Evolutionary conservation across 768 basidiomycete species (phyloP).

Genomic region (Cantharellus cinnabarinus): DNA sequence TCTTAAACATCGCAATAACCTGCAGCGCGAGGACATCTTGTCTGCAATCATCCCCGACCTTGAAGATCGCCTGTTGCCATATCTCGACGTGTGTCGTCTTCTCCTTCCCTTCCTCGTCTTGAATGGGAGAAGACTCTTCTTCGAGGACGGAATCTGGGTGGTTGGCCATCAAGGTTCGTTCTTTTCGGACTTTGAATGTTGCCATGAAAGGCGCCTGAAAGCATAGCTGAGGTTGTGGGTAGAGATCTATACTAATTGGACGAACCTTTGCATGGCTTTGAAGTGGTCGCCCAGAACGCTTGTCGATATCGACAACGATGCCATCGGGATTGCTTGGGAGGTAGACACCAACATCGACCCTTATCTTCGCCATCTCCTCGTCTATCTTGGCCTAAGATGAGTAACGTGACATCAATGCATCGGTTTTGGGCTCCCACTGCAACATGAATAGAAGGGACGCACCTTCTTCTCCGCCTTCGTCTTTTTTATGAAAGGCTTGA

Average conservation of each 20-base stretch:
- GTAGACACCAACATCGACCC: conserved; percentile 87
- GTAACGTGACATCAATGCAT: neutral
- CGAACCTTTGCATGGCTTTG: conserved; percentile 93
- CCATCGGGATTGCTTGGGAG: conserved; percentile 96
- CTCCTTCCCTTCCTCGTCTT: conserved; percentile 21
- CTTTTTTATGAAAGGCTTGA: conserved; percentile 91
- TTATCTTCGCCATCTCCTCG: conserved; percentile 95
- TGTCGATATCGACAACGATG: conserved; percentile 88
- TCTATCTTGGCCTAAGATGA: conserved; percentile 77
- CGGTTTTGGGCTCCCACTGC: neutral
- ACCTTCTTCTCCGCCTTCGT: conserved; percentile 95
- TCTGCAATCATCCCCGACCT: conserved; percentile 97
- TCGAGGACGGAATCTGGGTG: conserved; percentile 60
- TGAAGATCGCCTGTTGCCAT: conserved; percentile 98
- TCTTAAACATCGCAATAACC: conserved; percentile 98
- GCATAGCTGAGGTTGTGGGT: neutral
- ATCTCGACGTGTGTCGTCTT: conserved; percentile 50
- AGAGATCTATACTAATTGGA: neutral
- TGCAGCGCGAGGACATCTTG: conserved; percentile 97
- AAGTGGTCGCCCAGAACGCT: conserved; percentile 84
- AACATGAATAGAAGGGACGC: neutral
- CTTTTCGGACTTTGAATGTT: conserved; percentile 93
- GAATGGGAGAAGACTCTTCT: conserved; percentile 9
- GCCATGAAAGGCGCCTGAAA: conserved; percentile 98
- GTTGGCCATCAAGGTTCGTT: conserved; percentile 40